Percentiles rank a stretch among this genome's conserved stretches.
Conservation (phyloP, 1,284 basidiomycete species). For the Mycena sp. region DNA sequence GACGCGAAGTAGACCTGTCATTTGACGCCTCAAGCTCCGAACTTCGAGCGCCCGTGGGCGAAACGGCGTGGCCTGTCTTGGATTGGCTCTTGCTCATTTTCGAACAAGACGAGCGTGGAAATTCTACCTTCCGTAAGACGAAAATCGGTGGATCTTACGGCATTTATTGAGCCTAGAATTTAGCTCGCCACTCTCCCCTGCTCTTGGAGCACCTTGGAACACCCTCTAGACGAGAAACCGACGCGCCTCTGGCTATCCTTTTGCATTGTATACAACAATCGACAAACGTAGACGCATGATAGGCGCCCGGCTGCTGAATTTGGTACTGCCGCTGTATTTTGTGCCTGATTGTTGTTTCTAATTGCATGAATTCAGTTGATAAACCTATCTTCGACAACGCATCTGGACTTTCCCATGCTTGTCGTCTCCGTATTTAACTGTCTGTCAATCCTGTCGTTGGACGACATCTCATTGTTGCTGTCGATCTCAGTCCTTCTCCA, state of each 20-base stretch:
- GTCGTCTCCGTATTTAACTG: slow-evolving; percentile 26
- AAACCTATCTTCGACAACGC: slow-evolving; percentile 24
- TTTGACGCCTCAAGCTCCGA: slow-evolving; percentile 33
- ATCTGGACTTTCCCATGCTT: slow-evolving; percentile 30
- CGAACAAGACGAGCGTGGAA: slow-evolving; percentile 63
- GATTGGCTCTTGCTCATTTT: slow-evolving; percentile 72
- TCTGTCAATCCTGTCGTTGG: slow-evolving; percentile 18
- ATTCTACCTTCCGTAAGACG: slow-evolving; percentile 20
- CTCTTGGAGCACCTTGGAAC: slow-evolving; percentile 70
- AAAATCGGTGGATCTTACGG: slow-evolving; percentile 21
- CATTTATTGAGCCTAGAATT: slow-evolving; percentile 7
- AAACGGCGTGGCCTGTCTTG: slow-evolving; percentile 71
- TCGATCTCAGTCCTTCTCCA: slow-evolving; percentile 19
- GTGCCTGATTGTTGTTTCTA: background rate
- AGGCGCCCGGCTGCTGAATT: slow-evolving; percentile 59
- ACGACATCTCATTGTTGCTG: slow-evolving; percentile 26
- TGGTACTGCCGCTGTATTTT: slow-evolving; percentile 49
- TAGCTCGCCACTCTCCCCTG: slow-evolving; percentile 66
- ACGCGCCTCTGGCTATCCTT: slow-evolving; percentile 63
- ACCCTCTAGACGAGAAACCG: slow-evolving; percentile 64
- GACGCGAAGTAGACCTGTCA: slow-evolving; percentile 40
- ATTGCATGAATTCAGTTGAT: slow-evolving; percentile 15
- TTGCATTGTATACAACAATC: slow-evolving; percentile 60
- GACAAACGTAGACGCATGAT: slow-evolving; percentile 50
- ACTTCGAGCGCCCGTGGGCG: slow-evolving; percentile 53